Evolutionary conservation across 1,284 basidiomycete species (phyloP).

Genomic region (Entoloma clypeatum): DNA sequence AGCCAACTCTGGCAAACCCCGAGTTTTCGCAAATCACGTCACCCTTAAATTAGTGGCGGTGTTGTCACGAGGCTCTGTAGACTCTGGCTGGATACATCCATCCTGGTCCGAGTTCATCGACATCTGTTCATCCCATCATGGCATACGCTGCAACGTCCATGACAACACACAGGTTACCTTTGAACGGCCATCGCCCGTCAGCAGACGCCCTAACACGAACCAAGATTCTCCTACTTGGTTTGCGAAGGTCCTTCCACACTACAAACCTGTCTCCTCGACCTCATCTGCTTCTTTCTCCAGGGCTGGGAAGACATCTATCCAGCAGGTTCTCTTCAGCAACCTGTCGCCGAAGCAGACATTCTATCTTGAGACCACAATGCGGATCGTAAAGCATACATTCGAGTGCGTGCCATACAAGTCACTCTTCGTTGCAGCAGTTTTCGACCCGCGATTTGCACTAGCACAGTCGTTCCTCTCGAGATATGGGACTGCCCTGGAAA

Average conservation of each 20-base stretch:
- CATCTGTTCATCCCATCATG: conserved; percentile 20
- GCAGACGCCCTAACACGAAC: conserved; percentile 38
- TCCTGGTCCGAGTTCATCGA: no score
- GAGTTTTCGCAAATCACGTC: no score
- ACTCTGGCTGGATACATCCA: no score
- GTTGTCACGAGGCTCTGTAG: no score
- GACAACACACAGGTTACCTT: conserved; percentile 22
- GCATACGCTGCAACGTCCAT: conserved; percentile 32
- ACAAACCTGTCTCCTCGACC: conserved; percentile 10
- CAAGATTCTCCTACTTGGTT: conserved; percentile 77
- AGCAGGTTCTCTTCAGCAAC: conserved; percentile 87
- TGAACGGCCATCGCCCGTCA: conserved; percentile 26
- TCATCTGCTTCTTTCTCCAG: conserved; percentile 30
- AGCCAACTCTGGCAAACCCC: no score
- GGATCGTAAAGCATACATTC: conserved; percentile 70
- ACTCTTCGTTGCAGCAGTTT: conserved; percentile 1
- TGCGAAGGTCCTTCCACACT: conserved; percentile 57
- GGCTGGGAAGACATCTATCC: conserved; percentile 91
- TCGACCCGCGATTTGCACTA: conserved; percentile 32
- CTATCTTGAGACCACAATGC: conserved; percentile 85
- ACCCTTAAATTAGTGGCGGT: no score
- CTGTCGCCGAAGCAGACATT: conserved; percentile 85
- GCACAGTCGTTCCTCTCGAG: conserved; percentile 89
- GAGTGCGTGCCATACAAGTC: conserved; percentile 57
- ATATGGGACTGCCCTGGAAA: conserved; percentile 95